Percentiles rank a stretch among this genome's conserved stretches.
These are phyloP conservation scores for Osmanthus fragrans DNA, from an alignment of 257 asterid species.

Conservation along the genomic window DNA sequence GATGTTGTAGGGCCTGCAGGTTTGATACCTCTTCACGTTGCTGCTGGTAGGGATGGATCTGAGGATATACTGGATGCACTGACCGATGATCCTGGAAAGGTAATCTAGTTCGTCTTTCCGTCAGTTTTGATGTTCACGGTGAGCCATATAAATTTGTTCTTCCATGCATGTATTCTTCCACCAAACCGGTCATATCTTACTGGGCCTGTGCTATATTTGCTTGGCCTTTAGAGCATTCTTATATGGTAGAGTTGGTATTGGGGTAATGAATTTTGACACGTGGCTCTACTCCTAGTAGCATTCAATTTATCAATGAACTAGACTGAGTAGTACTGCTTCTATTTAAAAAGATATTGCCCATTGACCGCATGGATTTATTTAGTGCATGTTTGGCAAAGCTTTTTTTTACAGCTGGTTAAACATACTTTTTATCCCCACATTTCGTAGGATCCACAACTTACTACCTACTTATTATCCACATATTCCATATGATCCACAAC, in stretches of 20 bases:
- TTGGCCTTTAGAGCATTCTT: background rate
- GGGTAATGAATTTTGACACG: background rate
- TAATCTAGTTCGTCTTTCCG: constrained; percentile 19
- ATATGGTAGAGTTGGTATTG: background rate
- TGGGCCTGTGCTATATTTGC: background rate
- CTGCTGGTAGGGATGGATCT: constrained; percentile 77
- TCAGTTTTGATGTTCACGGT: background rate
- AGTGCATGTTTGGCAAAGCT: no score
- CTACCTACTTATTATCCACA: no score
- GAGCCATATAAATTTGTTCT: background rate
- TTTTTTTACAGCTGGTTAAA: no score
- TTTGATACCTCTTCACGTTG: constrained; percentile 81
- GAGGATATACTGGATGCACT: constrained; percentile 68
- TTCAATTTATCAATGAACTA: background rate
- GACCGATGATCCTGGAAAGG: constrained; percentile 77
- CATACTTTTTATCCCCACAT: no score
- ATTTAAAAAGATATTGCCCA: background rate
- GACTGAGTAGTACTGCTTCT: background rate
- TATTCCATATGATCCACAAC: no score
- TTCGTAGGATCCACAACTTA: no score
- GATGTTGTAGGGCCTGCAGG: constrained; percentile 73
- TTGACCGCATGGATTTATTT: background rate
- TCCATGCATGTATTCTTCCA: background rate
- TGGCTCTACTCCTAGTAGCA: background rate
- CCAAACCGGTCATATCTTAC: background rate